phyloP scores from a whole-genome alignment of 2,329 filamentous ascomycete genomes.

The Xylariaceae sp. region DNA sequence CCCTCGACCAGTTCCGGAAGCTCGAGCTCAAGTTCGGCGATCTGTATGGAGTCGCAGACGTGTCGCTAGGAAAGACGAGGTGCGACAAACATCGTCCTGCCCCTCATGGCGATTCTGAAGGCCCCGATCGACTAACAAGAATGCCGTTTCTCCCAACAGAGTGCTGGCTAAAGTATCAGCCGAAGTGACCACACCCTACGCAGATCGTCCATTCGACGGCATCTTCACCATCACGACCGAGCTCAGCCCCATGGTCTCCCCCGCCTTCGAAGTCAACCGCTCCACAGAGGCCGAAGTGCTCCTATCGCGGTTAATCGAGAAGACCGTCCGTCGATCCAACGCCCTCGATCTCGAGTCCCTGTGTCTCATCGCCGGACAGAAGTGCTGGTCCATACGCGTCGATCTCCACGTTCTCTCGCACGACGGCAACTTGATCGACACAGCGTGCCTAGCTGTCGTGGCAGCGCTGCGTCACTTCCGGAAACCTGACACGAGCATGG shows the following conservation, averaged over 20 bases:
- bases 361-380: conserved; percentile 83
- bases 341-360: conserved; percentile 94
- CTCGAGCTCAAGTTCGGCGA: conserved; percentile 79
- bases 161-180: conserved; percentile 80
- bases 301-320: conserved; percentile 84
- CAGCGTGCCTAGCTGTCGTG: conserved; percentile 78
- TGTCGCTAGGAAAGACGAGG: conserved; percentile 86
- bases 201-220: conserved; percentile 90
- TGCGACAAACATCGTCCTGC: conserved; percentile 34
- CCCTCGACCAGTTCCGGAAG: conserved; percentile 72
- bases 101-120: conserved; percentile 17
- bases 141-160: conserved; percentile 40
- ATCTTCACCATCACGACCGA: conserved; percentile 90
- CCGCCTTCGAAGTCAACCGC: conserved; percentile 80
- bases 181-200: conserved; percentile 77
- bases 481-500: conserved; percentile 80
- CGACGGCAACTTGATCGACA: conserved; percentile 85
- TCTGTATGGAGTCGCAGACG: conserved; percentile 84
- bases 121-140: background rate
- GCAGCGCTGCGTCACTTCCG: conserved; percentile 87
- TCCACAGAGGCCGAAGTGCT: conserved; percentile 80
- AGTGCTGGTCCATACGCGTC: conserved; percentile 86
- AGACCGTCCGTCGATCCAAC: conserved; percentile 84
- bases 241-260: conserved; percentile 85
- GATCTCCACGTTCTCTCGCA: conserved; percentile 89